Conservation (phyloP, 257 asterid species). For the Ajuga chamaepitys region DNA sequence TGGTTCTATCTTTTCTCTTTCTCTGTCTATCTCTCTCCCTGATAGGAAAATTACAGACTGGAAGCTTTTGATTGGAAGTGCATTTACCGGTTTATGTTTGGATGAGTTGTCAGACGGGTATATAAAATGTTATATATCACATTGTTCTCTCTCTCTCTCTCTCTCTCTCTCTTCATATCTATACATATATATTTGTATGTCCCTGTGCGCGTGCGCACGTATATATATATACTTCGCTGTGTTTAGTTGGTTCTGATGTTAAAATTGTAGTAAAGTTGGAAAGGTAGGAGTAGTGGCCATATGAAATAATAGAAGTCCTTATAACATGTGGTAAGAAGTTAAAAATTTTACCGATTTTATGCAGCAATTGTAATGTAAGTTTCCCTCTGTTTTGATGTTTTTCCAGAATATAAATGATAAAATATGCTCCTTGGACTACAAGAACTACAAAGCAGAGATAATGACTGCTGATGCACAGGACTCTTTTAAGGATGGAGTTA, state of each 20-base stretch:
- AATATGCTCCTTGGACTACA: slow-evolving; percentile 77
- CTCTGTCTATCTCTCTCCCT: background rate
- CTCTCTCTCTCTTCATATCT: no score
- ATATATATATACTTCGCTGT: no score
- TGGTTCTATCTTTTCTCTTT: background rate
- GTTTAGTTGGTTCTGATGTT: no score
- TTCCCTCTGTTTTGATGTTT: slow-evolving; percentile 19
- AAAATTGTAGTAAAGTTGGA: no score
- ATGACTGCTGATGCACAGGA: slow-evolving; percentile 88
- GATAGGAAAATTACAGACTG: no score
- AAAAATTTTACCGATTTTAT: background rate
- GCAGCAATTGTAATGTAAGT: background rate
- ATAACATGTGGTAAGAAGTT: background rate
- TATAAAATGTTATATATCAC: no score
- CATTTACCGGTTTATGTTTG: no score
- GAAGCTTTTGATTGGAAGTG: no score
- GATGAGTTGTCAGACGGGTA: no score
- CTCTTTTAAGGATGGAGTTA: slow-evolving; percentile 63
- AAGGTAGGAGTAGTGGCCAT: background rate
- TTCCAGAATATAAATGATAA: slow-evolving; percentile 63
- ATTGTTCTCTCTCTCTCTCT: no score
- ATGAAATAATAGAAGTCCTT: background rate
- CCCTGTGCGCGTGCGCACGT: no score
- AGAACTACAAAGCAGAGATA: slow-evolving; percentile 91
- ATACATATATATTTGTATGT: no score